Evolutionary conservation across 768 basidiomycete species (phyloP), one percentile per base, ranked within the genome.

Genomic region (Phlebiopsis gigantea): DNA sequence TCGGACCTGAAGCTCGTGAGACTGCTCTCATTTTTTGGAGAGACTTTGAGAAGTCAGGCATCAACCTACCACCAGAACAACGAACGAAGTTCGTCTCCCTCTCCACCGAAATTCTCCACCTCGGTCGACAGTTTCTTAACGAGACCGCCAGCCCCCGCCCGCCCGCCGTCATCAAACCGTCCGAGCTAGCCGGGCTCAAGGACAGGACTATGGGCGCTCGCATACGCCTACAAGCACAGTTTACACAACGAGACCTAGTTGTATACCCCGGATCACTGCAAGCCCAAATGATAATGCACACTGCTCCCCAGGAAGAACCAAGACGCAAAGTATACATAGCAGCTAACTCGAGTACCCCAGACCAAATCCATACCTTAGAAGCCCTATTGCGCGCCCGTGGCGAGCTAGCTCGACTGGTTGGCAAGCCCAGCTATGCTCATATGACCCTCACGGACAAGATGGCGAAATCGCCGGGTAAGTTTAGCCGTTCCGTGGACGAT

Each of bases 41-140:
- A 46, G 97, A 98, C 77, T 99, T 99, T 71, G 92, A 97, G 68
- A 94, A 94, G 70, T 98, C 95, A 14, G 96, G 93, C 8, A 95
- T 98, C 60, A 81, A 95, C 68, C 79, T 99, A 12, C 87, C 93
- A 9, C 81, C 87, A 0, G 77, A 77, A 9, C 78, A 93, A 63
- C 82, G 97, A 41, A 76, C 83, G 31, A 84, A 81, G 59, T 98
- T 97, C 61, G 93, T 99, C 17, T 82, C 87, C 1, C 75, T 98
- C 10, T 97, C 94, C 2, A 91, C 95, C 14, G 87, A 92, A 55
- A 90, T 98, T 56, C 77, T 96, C 21, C 76, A 85, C 0, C 87
- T 98, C 12, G 95, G 95, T 12, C 83, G 96, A 17, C 79, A 85
- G 55, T 98, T 99, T 65, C 76, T 93, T 58, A 81, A 81, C 56